A percentile compares a stretch with the other conserved stretches of the same genome.
Evolutionary conservation across 768 basidiomycete species (phyloP).

Genomic region (Pleurotus ostreatus): DNA sequence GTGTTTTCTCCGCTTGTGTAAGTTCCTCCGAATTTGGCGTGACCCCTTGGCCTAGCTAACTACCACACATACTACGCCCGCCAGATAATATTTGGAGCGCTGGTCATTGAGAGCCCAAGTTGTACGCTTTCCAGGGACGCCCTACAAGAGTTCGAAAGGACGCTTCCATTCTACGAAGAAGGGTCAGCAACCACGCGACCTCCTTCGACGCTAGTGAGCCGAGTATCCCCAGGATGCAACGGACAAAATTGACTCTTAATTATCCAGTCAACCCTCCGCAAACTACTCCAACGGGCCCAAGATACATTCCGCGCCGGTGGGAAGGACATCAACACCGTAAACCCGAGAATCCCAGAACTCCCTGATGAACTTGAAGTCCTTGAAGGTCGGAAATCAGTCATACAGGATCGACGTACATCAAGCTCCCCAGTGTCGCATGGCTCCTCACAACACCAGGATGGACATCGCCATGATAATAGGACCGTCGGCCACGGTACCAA

Average conservation of each 20-base stretch:
- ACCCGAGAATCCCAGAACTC: not conserved
- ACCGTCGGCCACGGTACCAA: not conserved
- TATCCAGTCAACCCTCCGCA: constrained; percentile 31
- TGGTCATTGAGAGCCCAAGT: constrained; percentile 42
- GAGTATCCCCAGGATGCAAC: not conserved
- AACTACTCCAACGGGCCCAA: constrained; percentile 31
- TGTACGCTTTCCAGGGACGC: constrained; percentile 38
- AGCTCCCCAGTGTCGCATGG: constrained; percentile 21
- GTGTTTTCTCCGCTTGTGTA: constrained; percentile 46
- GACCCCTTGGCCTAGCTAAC: not conserved
- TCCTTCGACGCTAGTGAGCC: constrained; percentile 29
- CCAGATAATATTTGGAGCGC: constrained; percentile 41
- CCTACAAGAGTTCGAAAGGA: constrained; percentile 30
- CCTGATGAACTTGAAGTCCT: constrained; percentile 35
- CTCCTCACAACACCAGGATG: not conserved
- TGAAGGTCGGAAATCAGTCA: constrained; percentile 32
- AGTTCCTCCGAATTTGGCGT: constrained; percentile 14
- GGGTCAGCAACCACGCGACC: constrained; percentile 36
- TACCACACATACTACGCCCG: not conserved
- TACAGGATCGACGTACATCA: constrained; percentile 24
- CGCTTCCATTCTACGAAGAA: constrained; percentile 37
- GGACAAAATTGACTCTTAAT: not conserved
- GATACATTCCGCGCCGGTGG: constrained; percentile 22
- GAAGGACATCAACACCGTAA: not conserved
- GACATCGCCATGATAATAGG: not conserved